Conservation (phyloP, 495 filamentous ascomycete genomes). For the Annulohypoxylon moriforme region DNA sequence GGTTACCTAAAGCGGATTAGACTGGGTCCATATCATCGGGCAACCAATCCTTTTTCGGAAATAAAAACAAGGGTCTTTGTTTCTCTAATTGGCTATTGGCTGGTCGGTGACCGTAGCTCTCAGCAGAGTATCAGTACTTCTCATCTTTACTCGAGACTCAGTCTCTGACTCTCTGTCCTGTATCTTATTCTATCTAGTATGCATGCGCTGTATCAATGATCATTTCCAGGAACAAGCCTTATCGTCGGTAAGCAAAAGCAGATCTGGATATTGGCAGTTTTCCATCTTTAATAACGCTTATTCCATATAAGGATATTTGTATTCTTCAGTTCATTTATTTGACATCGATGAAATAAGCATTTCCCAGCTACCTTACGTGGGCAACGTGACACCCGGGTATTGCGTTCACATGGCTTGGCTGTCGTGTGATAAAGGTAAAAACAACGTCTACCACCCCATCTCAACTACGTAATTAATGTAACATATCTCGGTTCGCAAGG, state of each 20-base stretch:
- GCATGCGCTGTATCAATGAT: too few relatives aligned
- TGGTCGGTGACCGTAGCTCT: background rate
- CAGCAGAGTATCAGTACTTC: background rate
- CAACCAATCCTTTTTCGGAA: constrained; percentile 26
- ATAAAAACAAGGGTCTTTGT: background rate
- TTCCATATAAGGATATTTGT: background rate
- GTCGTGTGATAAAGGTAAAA: constrained; percentile 29
- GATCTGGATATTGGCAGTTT: background rate
- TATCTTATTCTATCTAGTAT: background rate
- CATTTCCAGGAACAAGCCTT: background rate
- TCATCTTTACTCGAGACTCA: background rate
- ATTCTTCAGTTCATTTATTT: background rate
- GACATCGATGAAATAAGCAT: background rate
- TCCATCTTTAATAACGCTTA: background rate
- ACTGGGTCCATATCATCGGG: constrained; percentile 14
- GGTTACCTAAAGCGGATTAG: background rate
- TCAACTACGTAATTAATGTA: background rate
- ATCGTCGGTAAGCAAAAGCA: background rate
- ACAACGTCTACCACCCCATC: constrained; percentile 21
- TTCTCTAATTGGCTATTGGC: background rate
- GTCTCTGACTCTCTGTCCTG: background rate
- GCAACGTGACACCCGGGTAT: constrained; percentile 29
- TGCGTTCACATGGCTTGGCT: constrained; percentile 23
- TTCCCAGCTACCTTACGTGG: background rate
- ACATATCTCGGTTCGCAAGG: constrained; percentile 19